These are phyloP conservation scores for Porodaedalea pini DNA, from an alignment of 1,284 basidiomycete genomes.

Conservation along the genomic window DNA sequence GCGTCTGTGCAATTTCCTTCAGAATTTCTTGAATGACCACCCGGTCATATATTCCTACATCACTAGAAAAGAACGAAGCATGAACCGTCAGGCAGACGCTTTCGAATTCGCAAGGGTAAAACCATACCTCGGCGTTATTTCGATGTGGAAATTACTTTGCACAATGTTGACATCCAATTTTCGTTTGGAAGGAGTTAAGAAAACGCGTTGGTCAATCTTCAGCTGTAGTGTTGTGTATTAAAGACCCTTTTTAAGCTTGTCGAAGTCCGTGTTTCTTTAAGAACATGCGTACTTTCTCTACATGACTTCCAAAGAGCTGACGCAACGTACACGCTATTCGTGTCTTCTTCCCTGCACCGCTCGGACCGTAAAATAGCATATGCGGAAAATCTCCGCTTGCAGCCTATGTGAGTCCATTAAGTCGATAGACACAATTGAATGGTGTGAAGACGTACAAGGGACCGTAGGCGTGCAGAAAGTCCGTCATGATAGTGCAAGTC, in stretches of 20 bases:
- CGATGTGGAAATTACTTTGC: conserved; percentile 90
- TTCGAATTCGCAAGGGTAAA: neutral
- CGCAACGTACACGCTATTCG: conserved; percentile 86
- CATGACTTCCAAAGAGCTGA: conserved; percentile 89
- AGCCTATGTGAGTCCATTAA: conserved; percentile 45
- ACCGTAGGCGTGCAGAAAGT: conserved; percentile 77
- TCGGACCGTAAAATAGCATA: conserved; percentile 96
- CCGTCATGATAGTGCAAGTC: conserved; percentile 87
- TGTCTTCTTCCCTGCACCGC: conserved; percentile 98
- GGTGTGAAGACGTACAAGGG: conserved; percentile 54
- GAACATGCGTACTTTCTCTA: conserved; percentile 71
- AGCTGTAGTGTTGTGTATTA: too few species aligned
- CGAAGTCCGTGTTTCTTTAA: too few species aligned
- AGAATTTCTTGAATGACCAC: conserved; percentile 95
- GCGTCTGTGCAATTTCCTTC: conserved; percentile 98
- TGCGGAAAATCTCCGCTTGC: conserved; percentile 95
- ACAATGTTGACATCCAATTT: conserved; percentile 98
- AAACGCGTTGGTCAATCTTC: conserved; percentile 97
- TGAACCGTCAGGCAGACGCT: neutral
- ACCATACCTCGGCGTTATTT: conserved; percentile 90
- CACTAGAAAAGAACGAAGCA: conserved; percentile 46
- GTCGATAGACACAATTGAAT: neutral
- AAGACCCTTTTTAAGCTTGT: too few species aligned
- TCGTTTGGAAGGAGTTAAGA: conserved; percentile 90
- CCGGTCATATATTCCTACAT: conserved; percentile 95